Evolutionary conservation across 1,284 basidiomycete species (phyloP).

Genomic region (Cutaneotrichosporon spelunceum): DNA sequence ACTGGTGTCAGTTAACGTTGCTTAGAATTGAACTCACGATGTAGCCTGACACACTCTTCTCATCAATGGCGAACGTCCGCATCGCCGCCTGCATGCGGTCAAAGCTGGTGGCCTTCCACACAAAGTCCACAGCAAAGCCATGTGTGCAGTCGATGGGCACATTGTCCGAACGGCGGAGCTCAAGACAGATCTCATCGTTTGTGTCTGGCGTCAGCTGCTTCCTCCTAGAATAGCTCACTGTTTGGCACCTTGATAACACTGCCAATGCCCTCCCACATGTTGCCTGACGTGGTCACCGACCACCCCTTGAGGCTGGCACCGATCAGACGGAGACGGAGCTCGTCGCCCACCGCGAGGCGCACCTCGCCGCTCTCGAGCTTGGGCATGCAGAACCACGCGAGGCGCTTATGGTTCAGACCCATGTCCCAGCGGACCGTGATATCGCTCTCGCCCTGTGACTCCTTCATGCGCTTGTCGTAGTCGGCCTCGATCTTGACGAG

Average conservation of each 20-base stretch:
- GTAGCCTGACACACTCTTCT: slow-evolving; percentile 97
- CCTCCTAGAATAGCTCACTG: slow-evolving; percentile 59
- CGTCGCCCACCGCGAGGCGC: slow-evolving; percentile 92
- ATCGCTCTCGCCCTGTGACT: slow-evolving; percentile 96
- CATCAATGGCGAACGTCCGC: slow-evolving; percentile 98
- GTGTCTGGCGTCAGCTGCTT: slow-evolving; percentile 61
- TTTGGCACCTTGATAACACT: slow-evolving; percentile 99
- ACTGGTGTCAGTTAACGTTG: slow-evolving; percentile 56
- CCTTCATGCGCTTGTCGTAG: slow-evolving; percentile 96
- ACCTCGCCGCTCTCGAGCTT: slow-evolving; percentile 98
- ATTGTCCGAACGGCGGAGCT: slow-evolving; percentile 85
- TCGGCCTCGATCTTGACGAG: slow-evolving; percentile 99
- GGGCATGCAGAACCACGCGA: slow-evolving; percentile 94
- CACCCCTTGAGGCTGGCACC: slow-evolving; percentile 67
- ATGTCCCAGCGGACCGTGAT: slow-evolving; percentile 96
- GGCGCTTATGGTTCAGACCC: slow-evolving; percentile 93
- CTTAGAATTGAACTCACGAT: slow-evolving; percentile 63
- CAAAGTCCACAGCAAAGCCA: slow-evolving; percentile 94
- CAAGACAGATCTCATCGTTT: slow-evolving; percentile 95
- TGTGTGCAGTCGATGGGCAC: slow-evolving; percentile 92
- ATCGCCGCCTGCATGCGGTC: slow-evolving; percentile 99
- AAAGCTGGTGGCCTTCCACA: slow-evolving; percentile 99
- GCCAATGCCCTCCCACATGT: slow-evolving; percentile 87
- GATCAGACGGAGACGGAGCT: slow-evolving; percentile 82
- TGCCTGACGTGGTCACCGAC: slow-evolving; percentile 25